Evolutionary conservation across 345 rosid species (phyloP), one percentile per base, ranked within the genome.

Genomic region (Hevea brasiliensis): DNA sequence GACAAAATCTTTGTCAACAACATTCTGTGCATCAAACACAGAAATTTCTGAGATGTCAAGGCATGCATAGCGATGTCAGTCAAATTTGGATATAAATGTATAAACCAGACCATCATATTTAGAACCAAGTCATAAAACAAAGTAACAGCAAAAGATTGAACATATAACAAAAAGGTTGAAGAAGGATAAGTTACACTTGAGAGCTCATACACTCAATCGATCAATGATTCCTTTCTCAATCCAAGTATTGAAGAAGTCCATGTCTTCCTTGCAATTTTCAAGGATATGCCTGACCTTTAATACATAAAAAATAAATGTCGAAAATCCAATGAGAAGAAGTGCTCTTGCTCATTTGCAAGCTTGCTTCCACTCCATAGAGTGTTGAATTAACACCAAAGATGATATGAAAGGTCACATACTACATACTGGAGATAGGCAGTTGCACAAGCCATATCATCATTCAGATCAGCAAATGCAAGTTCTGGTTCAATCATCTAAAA

Each of bases 401-500:
- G 41, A 84, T 83, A 79, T 78, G 86, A 79, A 77, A 81, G 79
- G 89, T n/a, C 89, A 92, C 99, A 81, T 95, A 95, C 99, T 85
- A 90, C 98, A 70, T 95, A 92, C 97, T 95, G 99, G 96, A 95
- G 99, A 91, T 92, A 95, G 84, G 99, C 98, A 57, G 98, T 80
- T 75, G 99, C 98, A 80, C 99, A 95, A 44, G 98, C 96, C 99
- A 92, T 92, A 89, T 92, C 98, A 80, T 92, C 99, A 74, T 89
- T 76, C 75, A 95, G 89, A 84, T 95, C 93, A 67, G 99, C 98
- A 87, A 91, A 92, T 80, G 99, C 99, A 68, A 95, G 94, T 79
- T 95, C 99, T 37, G 99, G 99, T 80, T 95, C 99, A 87, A 95
- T 95, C 97, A 95, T 95, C 99, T 92, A 65, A 76, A 42, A 63